Evolutionary conservation across 345 rosid genomes (phyloP).

Genomic region (Barbarea vulgaris): DNA sequence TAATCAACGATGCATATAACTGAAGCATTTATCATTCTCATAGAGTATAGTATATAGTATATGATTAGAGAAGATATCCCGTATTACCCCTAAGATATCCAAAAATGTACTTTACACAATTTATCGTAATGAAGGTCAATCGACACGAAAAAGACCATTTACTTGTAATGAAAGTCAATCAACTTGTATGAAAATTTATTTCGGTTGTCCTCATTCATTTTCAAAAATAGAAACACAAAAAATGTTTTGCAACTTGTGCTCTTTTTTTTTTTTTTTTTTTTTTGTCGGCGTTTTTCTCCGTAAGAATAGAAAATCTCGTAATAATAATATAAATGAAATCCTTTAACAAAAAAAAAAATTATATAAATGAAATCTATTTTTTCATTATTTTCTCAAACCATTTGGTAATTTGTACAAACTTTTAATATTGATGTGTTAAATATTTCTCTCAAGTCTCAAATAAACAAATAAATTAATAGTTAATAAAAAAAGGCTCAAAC

Average conservation of each 20-base stretch:
- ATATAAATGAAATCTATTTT: too few relatives aligned
- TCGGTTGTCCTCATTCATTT: neutral
- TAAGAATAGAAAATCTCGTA: neutral
- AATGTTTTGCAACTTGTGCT: constrained; percentile 4
- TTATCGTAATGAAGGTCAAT: constrained; percentile 20
- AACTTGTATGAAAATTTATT: constrained; percentile 14
- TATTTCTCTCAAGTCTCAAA: too few relatives aligned
- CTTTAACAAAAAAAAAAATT: too few relatives aligned
- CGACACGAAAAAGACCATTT: neutral
- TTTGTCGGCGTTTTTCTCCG: neutral
- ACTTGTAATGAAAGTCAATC: constrained; percentile 28
- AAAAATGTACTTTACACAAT: constrained; percentile 32
- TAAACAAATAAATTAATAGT: neutral
- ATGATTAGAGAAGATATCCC: neutral
- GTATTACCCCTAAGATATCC: constrained; percentile 5
- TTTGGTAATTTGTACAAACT: neutral
- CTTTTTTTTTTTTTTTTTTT: neutral
- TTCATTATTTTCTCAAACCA: neutral
- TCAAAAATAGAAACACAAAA: neutral
- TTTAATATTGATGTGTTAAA: neutral
- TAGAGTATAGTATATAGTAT: neutral
- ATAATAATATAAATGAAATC: too few relatives aligned
- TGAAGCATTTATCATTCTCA: neutral
- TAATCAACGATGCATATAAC: neutral
- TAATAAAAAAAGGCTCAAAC: neutral